Conservation (phyloP, 148 eudicot species). For the Cornus kousa region DNA sequence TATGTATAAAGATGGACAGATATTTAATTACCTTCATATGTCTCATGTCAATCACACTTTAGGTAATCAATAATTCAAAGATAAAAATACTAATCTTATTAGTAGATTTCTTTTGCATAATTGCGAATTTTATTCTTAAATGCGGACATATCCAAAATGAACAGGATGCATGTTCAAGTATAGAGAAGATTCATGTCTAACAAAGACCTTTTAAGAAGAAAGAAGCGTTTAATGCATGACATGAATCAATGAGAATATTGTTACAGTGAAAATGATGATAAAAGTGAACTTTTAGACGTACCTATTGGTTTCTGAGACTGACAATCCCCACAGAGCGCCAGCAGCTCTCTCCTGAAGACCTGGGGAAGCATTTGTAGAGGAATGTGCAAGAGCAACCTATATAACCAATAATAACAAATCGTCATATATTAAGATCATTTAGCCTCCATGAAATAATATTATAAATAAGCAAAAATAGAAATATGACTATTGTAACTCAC, state of each 20-base stretch:
- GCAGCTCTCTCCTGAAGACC: constrained; percentile 99
- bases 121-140: background rate
- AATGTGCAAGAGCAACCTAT: constrained; percentile 90
- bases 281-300: constrained; percentile 15
- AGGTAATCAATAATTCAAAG: background rate
- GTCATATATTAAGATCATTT: background rate
- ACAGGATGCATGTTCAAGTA: background rate
- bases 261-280: background rate
- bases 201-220: background rate
- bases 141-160: background rate
- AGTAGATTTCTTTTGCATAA: background rate
- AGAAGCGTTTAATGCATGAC: background rate
- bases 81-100: no score
- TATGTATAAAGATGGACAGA: no score
- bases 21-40: no score
- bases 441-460: background rate
- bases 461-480: background rate
- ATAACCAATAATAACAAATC: constrained; percentile 14
- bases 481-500: background rate
- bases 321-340: constrained; percentile 97
- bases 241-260: background rate
- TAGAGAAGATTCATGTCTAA: background rate
- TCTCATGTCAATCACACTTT: no score
- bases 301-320: constrained; percentile 97
- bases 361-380: constrained; percentile 84